Conservation (phyloP, 2,329 filamentous ascomycete genomes). For the Fusarium sp. region DNA sequence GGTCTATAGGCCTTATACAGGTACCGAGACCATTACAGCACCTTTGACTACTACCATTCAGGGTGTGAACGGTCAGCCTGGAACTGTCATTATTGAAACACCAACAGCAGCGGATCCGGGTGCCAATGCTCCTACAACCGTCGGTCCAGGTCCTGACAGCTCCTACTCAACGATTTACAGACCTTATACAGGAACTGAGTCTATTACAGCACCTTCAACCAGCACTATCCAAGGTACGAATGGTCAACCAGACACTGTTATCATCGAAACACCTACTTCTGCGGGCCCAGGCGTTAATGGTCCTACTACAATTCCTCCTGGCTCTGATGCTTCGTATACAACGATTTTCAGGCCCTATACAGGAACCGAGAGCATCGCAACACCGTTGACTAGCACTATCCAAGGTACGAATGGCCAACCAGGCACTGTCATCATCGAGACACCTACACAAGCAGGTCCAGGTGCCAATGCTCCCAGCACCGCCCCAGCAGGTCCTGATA, state of each 20-base stretch:
- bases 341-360: slow-evolving; percentile 4
- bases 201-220: slow-evolving; percentile 15
- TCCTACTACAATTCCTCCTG: neutral
- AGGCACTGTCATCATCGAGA: neutral
- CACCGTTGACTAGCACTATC: neutral
- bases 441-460: neutral
- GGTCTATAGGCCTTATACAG: slow-evolving; percentile 19
- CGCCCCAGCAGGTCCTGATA: neutral
- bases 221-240: slow-evolving; percentile 12
- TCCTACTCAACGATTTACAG: slow-evolving; percentile 24
- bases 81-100: slow-evolving; percentile 27
- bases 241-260: slow-evolving; percentile 20
- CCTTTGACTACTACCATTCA: slow-evolving; percentile 29
- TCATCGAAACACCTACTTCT: slow-evolving; percentile 16
- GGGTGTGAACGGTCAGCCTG: slow-evolving; percentile 14
- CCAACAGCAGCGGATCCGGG: neutral
- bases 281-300: neutral
- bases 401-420: neutral
- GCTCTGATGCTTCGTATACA: neutral
- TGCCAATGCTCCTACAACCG: slow-evolving; percentile 1
- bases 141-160: slow-evolving; percentile 10
- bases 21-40: slow-evolving; percentile 12
- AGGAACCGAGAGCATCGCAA: neutral
- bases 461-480: neutral
- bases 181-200: slow-evolving; percentile 5